Percentiles rank a stretch among this genome's conserved stretches.
These are phyloP conservation scores for Cyanidioschyzon merolae DNA, from an alignment of 23 red algal species.

Conservation along the genomic window DNA sequence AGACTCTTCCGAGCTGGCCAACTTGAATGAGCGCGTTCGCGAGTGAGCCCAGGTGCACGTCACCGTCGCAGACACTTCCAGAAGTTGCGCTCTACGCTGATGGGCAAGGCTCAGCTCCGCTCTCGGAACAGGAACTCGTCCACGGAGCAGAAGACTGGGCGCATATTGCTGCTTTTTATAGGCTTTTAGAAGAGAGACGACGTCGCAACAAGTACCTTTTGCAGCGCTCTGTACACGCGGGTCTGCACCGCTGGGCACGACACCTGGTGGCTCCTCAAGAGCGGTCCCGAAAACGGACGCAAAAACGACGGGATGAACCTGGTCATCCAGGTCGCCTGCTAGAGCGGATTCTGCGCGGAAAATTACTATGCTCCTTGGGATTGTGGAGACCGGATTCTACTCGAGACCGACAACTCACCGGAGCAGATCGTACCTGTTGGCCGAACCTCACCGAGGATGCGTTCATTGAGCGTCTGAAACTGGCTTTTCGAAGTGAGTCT, in stretches of 20 bases:
- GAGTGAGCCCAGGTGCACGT: too few species aligned
- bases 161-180: not conserved
- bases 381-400: not conserved
- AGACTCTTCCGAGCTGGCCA: too few species aligned
- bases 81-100: too few species aligned
- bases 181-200: not conserved
- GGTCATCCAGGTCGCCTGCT: not conserved
- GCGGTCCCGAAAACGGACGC: not conserved
- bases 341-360: not conserved
- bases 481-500: not conserved
- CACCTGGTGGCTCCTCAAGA: not conserved
- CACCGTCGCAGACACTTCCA: too few species aligned
- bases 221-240: not conserved
- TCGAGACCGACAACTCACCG: not conserved
- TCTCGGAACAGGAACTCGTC: too few species aligned
- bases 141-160: not conserved
- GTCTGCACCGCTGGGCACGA: not conserved
- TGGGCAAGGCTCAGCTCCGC: too few species aligned
- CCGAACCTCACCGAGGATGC: not conserved
- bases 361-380: not conserved
- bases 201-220: not conserved
- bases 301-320: not conserved
- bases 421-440: not conserved
- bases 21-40: too few species aligned
- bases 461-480: not conserved